Base-by-base conservation (phyloP, 2,329 filamentous ascomycete species). In the Chrysoporthe deuterocubensis region DNA sequence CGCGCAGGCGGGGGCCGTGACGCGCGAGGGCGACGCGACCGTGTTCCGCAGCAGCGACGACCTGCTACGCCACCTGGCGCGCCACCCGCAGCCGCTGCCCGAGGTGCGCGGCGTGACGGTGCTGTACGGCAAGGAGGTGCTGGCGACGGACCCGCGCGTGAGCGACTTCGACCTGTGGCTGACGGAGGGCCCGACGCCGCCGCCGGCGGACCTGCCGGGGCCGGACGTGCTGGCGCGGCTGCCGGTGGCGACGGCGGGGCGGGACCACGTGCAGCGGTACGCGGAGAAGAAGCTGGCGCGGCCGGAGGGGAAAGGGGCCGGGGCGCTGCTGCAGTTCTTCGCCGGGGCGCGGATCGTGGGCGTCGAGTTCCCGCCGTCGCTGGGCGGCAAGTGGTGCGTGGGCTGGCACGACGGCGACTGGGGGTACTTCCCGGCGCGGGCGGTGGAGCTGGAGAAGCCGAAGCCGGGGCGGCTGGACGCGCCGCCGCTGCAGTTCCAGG, bases 361-460 rank as follows among this genome's bases (percentile, higher is more conserved):
- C 0, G 75, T 88, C 40, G 78, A 81, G 50, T 88, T 85, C 73
- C 85, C 84, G 0, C 74, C 77, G 11, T 81, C 81, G 72, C 86
- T 86, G 72, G 76, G 80, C 2, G 86, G 86, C 16, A 85, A 87
- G 71, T 88, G 85, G 85, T 81, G 81, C n/a, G 79, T 86, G 67
- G 86, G 83, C 1, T 87, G 85, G 80, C 85, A 88, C 69, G 85
- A 88, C 69, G 85, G 84, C 0, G 73, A 78, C 1, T 81, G 81
- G 54, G 85, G 83, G 0, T 83, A 82, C 1, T 81, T 86, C 63
- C 83, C 86, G 43, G 76, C 78, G 56, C 84, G 87, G 54, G 75
- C 81, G 0, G 74, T 87, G 54, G 82, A 79, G 70, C 74, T 88
- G 7, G 82, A 85, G 54, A 76, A 78, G 18, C 85, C 85, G 13